Evolutionary conservation across 306 rosid species (phyloP).

Genomic region (Trichosanthes cucumerina): DNA sequence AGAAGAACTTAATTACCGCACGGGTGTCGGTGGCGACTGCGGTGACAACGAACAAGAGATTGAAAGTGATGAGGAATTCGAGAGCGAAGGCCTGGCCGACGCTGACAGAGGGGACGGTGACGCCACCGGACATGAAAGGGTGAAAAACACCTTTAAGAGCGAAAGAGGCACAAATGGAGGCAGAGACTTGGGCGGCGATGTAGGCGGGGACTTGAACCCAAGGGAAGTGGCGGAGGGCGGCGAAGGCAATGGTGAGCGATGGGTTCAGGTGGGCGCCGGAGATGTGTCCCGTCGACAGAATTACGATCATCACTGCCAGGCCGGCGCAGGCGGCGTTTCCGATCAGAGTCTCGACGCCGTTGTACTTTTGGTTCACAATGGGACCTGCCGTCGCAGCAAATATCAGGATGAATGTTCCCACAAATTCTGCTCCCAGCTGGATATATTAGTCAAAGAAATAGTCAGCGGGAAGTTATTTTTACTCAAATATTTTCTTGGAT

Average conservation of each 20-base stretch:
- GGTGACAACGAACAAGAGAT: constrained; percentile 61
- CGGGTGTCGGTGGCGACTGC: constrained; percentile 38
- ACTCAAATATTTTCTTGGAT: neutral
- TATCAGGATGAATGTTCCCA: constrained; percentile 83
- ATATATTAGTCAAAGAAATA: neutral
- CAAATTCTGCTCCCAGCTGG: constrained; percentile 93
- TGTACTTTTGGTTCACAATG: constrained; percentile 76
- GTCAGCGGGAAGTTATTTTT: neutral
- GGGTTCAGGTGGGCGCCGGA: constrained; percentile 96
- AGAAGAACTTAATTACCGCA: constrained; percentile 25
- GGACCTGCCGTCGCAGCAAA: constrained; percentile 88
- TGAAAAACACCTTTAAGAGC: constrained; percentile 70
- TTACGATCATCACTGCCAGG: constrained; percentile 69
- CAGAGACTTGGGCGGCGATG: constrained; percentile 67
- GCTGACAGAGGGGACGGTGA: constrained; percentile 52
- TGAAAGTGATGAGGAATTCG: constrained; percentile 76
- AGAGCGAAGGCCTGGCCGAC: constrained; percentile 69
- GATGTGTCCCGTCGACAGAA: constrained; percentile 85
- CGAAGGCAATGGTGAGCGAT: constrained; percentile 82
- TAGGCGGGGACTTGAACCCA: constrained; percentile 90
- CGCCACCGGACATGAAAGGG: constrained; percentile 72
- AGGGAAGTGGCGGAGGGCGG: constrained; percentile 67
- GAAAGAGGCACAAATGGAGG: constrained; percentile 66
- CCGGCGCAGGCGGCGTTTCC: constrained; percentile 91
- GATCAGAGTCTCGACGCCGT: constrained; percentile 48